Percentiles rank a stretch among this genome's conserved stretches.
Evolutionary conservation across 164 flowering plant genomes (phyloP).

Genomic region (Houttuynia cordata): DNA sequence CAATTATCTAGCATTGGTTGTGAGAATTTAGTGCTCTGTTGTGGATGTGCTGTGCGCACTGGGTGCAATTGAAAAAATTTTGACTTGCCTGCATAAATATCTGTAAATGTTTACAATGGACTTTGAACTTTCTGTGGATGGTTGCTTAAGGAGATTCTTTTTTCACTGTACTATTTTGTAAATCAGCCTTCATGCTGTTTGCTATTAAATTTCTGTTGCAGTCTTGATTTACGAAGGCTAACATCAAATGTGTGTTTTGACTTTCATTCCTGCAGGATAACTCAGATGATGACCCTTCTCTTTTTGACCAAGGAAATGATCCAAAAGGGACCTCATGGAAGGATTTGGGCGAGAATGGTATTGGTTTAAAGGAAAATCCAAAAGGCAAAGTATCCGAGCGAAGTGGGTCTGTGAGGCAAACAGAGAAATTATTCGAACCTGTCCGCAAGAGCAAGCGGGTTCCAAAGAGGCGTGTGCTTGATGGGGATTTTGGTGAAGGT

Average conservation of each 20-base stretch:
- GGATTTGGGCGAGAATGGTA: conserved; percentile 45
- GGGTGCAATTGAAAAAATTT: too few species aligned
- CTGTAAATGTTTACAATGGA: too few species aligned
- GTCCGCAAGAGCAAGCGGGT: conserved; percentile 80
- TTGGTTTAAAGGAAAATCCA: conserved; percentile 27
- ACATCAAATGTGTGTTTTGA: neutral
- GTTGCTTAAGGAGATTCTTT: neutral
- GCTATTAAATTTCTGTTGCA: neutral
- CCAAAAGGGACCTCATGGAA: conserved; percentile 74
- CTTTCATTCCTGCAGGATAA: conserved; percentile 27
- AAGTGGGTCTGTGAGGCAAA: conserved; percentile 26
- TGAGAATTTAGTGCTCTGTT: too few species aligned
- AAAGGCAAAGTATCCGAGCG: conserved; percentile 34
- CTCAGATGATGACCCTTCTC: conserved; percentile 25
- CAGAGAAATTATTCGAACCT: conserved; percentile 36
- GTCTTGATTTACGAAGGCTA: too few species aligned
- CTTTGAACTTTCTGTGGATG: too few species aligned
- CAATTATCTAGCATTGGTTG: too few species aligned
- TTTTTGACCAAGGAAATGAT: conserved; percentile 29
- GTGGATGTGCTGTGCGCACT: too few species aligned
- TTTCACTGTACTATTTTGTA: neutral
- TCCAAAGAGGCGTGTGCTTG: conserved; percentile 60
- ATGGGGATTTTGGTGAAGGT: conserved; percentile 55
- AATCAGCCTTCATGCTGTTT: neutral
- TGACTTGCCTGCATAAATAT: too few species aligned